phyloP scores from a whole-genome alignment of 2,329 filamentous ascomycete genomes.

The Peltaster fructicola region DNA sequence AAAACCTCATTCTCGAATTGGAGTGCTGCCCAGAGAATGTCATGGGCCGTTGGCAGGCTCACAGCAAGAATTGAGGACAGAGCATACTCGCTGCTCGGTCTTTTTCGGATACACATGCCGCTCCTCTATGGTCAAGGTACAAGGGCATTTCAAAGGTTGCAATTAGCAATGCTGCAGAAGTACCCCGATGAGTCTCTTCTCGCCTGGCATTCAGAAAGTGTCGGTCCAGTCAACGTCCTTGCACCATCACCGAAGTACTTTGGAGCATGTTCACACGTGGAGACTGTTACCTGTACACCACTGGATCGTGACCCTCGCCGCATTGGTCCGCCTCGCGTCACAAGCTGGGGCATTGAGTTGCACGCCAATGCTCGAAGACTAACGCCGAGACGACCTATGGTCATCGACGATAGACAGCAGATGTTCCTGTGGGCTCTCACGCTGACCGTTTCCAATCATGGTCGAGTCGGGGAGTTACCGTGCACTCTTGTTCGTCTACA shows the following conservation, averaged over 20 bases:
- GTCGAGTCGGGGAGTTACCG: neutral
- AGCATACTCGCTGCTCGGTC: slow-evolving; percentile 27
- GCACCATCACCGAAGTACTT: neutral
- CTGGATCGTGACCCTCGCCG: slow-evolving; percentile 6
- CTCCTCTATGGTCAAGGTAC: slow-evolving; percentile 22
- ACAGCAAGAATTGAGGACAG: slow-evolving; percentile 20
- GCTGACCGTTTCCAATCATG: neutral
- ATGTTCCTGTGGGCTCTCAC: neutral
- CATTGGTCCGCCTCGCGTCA: neutral
- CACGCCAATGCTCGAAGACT: neutral
- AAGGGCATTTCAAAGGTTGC: slow-evolving; percentile 3
- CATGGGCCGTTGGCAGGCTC: slow-evolving; percentile 3
- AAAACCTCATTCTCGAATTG: too few relatives aligned
- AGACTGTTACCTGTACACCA: neutral
- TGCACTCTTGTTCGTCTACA: neutral
- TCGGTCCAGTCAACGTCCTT: too few relatives aligned
- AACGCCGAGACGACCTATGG: neutral
- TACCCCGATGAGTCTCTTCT: too few relatives aligned
- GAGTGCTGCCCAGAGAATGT: too few relatives aligned
- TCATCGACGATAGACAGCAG: neutral
- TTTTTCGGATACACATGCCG: slow-evolving; percentile 28
- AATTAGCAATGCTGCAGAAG: slow-evolving; percentile 5
- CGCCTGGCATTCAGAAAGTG: too few relatives aligned
- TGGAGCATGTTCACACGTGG: neutral
- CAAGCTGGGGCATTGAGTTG: slow-evolving; percentile 1